A percentile compares a stretch with the other conserved stretches of the same genome.
Evolutionary conservation across 2,329 filamentous ascomycete genomes (phyloP).

Genomic region (Leptographium flavum): DNA sequence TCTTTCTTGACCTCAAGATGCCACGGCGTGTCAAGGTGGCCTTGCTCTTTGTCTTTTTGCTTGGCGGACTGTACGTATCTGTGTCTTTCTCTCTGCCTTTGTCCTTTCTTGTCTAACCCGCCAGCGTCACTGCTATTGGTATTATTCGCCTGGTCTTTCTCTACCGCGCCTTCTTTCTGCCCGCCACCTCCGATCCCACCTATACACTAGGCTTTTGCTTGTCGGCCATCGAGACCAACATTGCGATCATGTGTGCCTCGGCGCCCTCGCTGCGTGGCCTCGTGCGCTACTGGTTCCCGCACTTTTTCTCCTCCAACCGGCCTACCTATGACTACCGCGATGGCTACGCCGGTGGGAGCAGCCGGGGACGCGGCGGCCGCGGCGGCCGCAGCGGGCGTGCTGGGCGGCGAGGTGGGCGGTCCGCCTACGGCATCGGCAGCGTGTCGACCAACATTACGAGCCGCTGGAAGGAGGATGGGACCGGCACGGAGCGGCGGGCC

Average conservation of each 20-base stretch:
- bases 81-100: background rate
- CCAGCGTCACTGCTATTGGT: conserved; percentile 21
- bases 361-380: background rate
- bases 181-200: conserved; percentile 14
- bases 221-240: conserved; percentile 25
- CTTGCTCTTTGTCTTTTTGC: conserved; percentile 18
- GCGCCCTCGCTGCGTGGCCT: conserved; percentile 21
- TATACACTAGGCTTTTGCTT: conserved; percentile 21
- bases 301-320: conserved; percentile 10
- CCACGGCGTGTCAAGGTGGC: conserved; percentile 16
- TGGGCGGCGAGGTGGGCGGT: background rate
- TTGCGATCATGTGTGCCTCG: conserved; percentile 27
- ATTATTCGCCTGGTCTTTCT: conserved; percentile 20
- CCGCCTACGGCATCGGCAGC: conserved; percentile 6
- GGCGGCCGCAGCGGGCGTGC: background rate
- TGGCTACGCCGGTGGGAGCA: background rate
- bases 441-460: conserved; percentile 6
- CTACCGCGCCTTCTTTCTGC: conserved; percentile 18
- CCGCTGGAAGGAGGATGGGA: background rate
- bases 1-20: conserved; percentile 18
- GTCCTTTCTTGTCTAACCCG: background rate
- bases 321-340: conserved; percentile 2
- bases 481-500: background rate
- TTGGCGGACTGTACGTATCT: conserved; percentile 17
- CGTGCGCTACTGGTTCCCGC: conserved; percentile 11